These are phyloP conservation scores for Aureobasidium sp. DNA, from an alignment of 2,329 filamentous ascomycete genomes.

Conservation along the genomic window DNA sequence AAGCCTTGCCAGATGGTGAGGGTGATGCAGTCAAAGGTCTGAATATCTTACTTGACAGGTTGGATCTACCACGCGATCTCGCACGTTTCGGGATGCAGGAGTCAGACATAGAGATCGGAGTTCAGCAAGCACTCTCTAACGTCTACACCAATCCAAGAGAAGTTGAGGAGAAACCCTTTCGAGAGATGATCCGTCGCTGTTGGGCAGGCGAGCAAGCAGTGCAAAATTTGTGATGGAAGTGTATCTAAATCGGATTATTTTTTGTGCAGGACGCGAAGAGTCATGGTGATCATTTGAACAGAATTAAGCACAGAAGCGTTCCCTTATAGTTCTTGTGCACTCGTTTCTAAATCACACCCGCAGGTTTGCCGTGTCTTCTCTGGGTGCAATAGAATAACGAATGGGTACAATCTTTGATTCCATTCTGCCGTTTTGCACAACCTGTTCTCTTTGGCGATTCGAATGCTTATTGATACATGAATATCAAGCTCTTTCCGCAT, in stretches of 20 bases:
- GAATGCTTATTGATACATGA: neutral
- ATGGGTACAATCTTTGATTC: too few relatives aligned
- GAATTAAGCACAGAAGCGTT: too few relatives aligned
- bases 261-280: too few relatives aligned
- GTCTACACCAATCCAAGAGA: conserved; percentile 54
- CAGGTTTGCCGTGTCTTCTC: too few relatives aligned
- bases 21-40: conserved; percentile 53
- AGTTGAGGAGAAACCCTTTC: conserved; percentile 46
- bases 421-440: too few relatives aligned
- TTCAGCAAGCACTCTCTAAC: conserved; percentile 51
- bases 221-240: neutral
- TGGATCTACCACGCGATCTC: conserved; percentile 46
- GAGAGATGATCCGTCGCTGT: conserved; percentile 52
- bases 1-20: conserved; percentile 48
- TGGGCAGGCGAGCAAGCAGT: conserved; percentile 53
- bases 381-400: too few relatives aligned
- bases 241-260: too few relatives aligned
- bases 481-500: too few relatives aligned
- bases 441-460: too few relatives aligned
- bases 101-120: conserved; percentile 53
- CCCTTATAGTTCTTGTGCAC: too few relatives aligned
- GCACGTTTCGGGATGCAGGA: conserved; percentile 54
- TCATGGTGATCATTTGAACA: too few relatives aligned
- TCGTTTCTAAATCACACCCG: too few relatives aligned
- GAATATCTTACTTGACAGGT: conserved; percentile 48